These are phyloP conservation scores for Fusarium xyrophilum DNA, from an alignment of 2,329 filamentous ascomycete species.

Conservation along the genomic window DNA sequence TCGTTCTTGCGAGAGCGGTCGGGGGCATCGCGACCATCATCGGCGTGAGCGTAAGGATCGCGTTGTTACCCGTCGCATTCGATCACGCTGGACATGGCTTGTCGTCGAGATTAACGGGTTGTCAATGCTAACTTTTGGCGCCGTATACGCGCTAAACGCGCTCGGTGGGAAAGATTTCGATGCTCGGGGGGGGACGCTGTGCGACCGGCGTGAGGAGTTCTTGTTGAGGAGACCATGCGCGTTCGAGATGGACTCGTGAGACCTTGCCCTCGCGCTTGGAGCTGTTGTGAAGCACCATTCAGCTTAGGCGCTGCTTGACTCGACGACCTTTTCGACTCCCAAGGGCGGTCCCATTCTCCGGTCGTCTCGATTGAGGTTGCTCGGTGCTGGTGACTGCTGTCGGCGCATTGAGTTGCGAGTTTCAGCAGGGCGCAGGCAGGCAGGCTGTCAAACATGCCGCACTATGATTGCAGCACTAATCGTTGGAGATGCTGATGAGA, in stretches of 20 bases:
- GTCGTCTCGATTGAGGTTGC: not conserved
- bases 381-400: not conserved
- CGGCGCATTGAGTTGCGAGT: not conserved
- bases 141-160: accelerated
- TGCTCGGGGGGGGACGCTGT: accelerated
- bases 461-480: not conserved
- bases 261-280: not conserved
- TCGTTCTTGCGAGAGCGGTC: not conserved
- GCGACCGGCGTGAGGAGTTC: not conserved
- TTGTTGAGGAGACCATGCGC: not conserved
- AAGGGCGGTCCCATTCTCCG: not conserved
- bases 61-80: not conserved
- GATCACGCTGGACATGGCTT: not conserved
- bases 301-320: not conserved
- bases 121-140: accelerated
- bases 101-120: not conserved
- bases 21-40: not conserved
- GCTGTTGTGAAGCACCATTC: not conserved
- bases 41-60: not conserved
- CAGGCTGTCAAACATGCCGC: not conserved
- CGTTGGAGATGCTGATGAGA: too few relatives aligned
- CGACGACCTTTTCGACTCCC: not conserved
- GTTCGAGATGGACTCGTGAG: not conserved
- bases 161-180: accelerated
- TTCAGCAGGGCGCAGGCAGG: not conserved